Evolutionary conservation across 106 monocot genomes (phyloP), one percentile per base, ranked within the genome.

Genomic region (Apostasia shenzhenica): DNA sequence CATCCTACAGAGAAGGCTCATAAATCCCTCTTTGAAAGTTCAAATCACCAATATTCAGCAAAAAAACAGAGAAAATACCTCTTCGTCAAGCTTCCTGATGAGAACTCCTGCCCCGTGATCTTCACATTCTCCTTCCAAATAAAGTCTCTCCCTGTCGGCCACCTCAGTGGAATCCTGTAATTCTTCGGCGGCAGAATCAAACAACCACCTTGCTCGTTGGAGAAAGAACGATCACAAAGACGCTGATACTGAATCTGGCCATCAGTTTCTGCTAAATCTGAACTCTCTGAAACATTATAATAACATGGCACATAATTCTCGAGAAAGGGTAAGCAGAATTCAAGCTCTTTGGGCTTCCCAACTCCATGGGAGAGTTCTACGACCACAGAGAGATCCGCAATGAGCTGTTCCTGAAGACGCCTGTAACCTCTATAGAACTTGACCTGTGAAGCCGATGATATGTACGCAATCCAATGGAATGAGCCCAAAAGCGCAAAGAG

Each of bases 101-200:
- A 90, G 78, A 94, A 94, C 77, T 94, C 94, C 38, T 90, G 82
- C 49, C 94, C 90, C 6, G 78, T 82, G 54, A 94, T 86, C 87
- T 83, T 90, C 68, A 94, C 94, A 77, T 94, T 94, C 69, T 90
- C 86, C 78, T 94, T 94, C 94, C 94, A 94, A 11, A 94, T 94
- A 68, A 87, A 90, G 59, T 90, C 94, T 42, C 78, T 94, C 54
- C 94, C 90, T 10, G 82, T 94, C 2, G 94, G 94, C 94, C 94
- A 94, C 57, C 90, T 70, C 42, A 94, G 42, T 14, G 94, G 90
- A 58, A 94, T 90, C 63, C 90, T 71, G 57, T 94, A 94, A 66
- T 79, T 85, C 70, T 59, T 70, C 12, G 90, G 86, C 1, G 94
- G 79, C 53, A 79, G 75, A 67, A 94, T 59, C 62, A 94, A 67